Evolutionary conservation across 371 early-diverging fungal species (phyloP).

Genomic region (Haplosporangium sp.): DNA sequence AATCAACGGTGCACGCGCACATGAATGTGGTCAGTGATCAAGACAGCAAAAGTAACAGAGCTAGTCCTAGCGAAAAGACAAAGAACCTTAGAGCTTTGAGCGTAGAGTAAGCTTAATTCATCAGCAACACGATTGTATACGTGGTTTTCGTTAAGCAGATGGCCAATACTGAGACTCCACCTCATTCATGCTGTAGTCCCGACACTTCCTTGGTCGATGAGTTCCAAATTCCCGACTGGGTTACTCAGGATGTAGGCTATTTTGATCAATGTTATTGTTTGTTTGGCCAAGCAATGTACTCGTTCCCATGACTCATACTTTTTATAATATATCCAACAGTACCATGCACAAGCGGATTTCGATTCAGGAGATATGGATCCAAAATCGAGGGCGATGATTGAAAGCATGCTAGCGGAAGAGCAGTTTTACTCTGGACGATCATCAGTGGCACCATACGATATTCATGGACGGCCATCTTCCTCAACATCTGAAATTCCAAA

Average conservation of each 20-base stretch:
- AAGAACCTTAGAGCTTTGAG: not conserved
- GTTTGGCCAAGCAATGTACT: not conserved
- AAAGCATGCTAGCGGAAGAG: constrained; percentile 80
- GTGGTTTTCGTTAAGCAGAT: not conserved
- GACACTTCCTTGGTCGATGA: constrained; percentile 22
- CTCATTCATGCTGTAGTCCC: not conserved
- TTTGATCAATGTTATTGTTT: no score
- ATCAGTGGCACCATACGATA: not conserved
- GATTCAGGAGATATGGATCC: constrained; percentile 66
- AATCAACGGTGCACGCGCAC: not conserved
- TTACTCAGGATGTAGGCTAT: constrained; percentile 41
- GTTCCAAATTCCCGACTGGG: constrained; percentile 50
- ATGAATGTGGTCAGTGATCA: not conserved
- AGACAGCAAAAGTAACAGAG: not conserved
- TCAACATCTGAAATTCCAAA: not conserved
- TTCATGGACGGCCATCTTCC: not conserved
- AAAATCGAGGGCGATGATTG: constrained; percentile 69
- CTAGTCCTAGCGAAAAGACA: not conserved
- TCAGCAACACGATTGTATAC: not conserved
- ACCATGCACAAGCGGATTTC: constrained; percentile 31
- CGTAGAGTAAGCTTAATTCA: constrained; percentile 13
- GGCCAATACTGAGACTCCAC: not conserved
- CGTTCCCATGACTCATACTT: not conserved
- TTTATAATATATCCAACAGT: constrained; percentile 13
- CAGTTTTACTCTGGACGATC: constrained; percentile 66